phyloP scores from a whole-genome alignment of 2,329 filamentous ascomycete genomes.

The Fusarium torreyae region DNA sequence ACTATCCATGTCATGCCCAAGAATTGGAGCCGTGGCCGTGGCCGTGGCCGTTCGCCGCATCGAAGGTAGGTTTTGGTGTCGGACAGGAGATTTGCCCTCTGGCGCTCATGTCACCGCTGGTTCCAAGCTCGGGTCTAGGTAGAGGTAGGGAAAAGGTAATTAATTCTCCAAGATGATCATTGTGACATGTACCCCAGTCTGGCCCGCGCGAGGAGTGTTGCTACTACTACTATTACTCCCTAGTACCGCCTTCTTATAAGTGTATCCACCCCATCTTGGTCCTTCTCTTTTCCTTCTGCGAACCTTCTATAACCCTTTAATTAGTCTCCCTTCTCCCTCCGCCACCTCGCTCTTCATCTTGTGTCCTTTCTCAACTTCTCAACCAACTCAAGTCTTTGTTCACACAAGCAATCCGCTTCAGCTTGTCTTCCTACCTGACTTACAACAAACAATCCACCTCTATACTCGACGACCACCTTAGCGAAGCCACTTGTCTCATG shows the following conservation, averaged over 20 bases:
- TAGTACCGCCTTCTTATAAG: slow-evolving; percentile 49
- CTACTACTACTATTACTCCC: slow-evolving; percentile 37
- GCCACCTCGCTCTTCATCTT: slow-evolving; percentile 27
- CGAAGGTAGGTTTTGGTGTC: slow-evolving; percentile 37
- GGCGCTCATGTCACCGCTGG: slow-evolving; percentile 55
- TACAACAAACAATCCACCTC: slow-evolving; percentile 6
- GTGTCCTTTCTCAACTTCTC: slow-evolving; percentile 28
- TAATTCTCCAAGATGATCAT: slow-evolving; percentile 49
- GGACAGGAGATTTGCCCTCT: slow-evolving; percentile 51
- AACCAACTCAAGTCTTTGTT: slow-evolving; percentile 13
- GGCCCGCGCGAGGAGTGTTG: slow-evolving; percentile 42
- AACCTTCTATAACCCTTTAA: slow-evolving; percentile 49
- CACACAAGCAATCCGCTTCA: slow-evolving; percentile 9
- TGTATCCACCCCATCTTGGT: slow-evolving; percentile 53
- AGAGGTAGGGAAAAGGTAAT: slow-evolving; percentile 32
- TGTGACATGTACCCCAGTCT: slow-evolving; percentile 50
- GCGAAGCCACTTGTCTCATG: slow-evolving; percentile 25
- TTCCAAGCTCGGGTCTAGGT: slow-evolving; percentile 52
- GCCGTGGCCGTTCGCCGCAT: slow-evolving; percentile 50
- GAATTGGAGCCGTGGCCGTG: slow-evolving; percentile 28
- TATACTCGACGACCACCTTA: slow-evolving; percentile 29
- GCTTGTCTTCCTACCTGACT: slow-evolving; percentile 5
- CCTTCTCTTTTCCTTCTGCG: slow-evolving; percentile 48
- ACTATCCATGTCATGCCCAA: slow-evolving; percentile 50
- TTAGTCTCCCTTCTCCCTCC: slow-evolving; percentile 44